These are phyloP conservation scores for Schwanniomyces sp. DNA, from an alignment of 805 yeast species.

Conservation along the genomic window DNA sequence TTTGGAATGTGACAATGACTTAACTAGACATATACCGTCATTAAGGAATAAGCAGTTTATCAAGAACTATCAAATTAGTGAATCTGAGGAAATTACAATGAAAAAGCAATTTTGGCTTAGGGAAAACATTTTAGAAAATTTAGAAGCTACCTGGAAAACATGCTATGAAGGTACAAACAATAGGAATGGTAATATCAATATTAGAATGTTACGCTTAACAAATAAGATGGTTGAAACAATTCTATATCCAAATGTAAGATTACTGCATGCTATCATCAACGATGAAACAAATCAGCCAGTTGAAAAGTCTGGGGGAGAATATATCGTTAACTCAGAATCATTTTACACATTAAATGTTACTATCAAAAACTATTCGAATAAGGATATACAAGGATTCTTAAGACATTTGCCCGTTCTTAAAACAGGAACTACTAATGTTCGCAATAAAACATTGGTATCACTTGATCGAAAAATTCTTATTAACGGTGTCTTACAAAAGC, in stretches of 20 bases:
- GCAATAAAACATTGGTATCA: constrained; percentile 27
- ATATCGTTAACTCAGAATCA: constrained; percentile 41
- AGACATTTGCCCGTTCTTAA: constrained; percentile 43
- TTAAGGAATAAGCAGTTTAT: constrained; percentile 69
- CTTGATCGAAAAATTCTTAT: constrained; percentile 60
- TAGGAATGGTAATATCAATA: constrained; percentile 59
- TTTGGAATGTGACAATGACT: constrained; percentile 38
- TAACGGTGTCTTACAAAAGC: constrained; percentile 71
- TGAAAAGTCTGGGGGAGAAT: constrained; percentile 25
- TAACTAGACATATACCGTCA: constrained; percentile 65
- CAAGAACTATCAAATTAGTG: constrained; percentile 51
- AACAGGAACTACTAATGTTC: constrained; percentile 5
- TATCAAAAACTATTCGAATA: constrained; percentile 48
- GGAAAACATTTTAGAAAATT: constrained; percentile 54
- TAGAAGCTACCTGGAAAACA: constrained; percentile 68
- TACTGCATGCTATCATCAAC: constrained; percentile 30
- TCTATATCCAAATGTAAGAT: constrained; percentile 46
- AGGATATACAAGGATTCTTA: constrained; percentile 51
- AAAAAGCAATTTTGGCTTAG: constrained; percentile 81
- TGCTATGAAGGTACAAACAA: constrained; percentile 12
- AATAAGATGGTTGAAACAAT: constrained; percentile 59
- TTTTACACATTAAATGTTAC: constrained; percentile 52
- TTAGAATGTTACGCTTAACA: constrained; percentile 64
- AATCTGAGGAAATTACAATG: constrained; percentile 56
- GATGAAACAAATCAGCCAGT: constrained; percentile 12